Percentiles rank a stretch among this genome's conserved stretches.
These are phyloP conservation scores for Castanea mollissima DNA, from an alignment of 306 rosid species.

Conservation along the genomic window DNA sequence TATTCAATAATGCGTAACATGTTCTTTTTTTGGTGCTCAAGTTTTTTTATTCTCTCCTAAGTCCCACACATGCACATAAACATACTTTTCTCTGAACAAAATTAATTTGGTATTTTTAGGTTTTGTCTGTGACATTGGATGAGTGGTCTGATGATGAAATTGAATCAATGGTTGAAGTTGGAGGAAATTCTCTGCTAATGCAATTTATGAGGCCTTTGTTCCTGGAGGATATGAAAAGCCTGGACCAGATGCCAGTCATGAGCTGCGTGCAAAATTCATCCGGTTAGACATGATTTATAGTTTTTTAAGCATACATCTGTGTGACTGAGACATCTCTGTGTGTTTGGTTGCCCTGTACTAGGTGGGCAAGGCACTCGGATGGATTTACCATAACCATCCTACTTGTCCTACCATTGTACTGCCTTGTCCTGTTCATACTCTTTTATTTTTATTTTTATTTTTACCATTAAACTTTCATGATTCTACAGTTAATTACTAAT, in stretches of 20 bases:
- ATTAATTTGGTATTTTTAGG: conserved; percentile 51
- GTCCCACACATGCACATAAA: neutral
- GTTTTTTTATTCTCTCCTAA: neutral
- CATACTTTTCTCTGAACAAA: conserved; percentile 3
- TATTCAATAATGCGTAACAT: neutral
- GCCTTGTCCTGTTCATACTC: neutral
- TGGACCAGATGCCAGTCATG: conserved; percentile 69
- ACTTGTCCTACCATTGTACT: neutral
- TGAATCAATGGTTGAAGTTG: conserved; percentile 90
- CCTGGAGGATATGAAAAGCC: conserved; percentile 86
- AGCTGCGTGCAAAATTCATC: conserved; percentile 70
- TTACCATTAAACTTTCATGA: neutral
- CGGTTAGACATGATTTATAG: conserved; percentile 55
- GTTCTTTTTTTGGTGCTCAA: neutral
- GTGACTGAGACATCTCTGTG: conserved; percentile 19
- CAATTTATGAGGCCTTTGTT: conserved; percentile 87
- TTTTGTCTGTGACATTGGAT: conserved; percentile 89
- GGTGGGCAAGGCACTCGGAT: neutral
- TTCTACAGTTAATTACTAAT: neutral
- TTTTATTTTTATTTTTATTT: neutral
- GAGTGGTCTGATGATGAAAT: conserved; percentile 97
- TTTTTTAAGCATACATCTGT: conserved; percentile 11
- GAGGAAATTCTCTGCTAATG: conserved; percentile 91
- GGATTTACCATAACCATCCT: neutral
- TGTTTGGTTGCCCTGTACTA: conserved; percentile 13